Percentiles rank a stretch among this genome's conserved stretches.
phyloP scores from a whole-genome alignment of 1,284 basidiomycete species.

The Marasmius sp. region DNA sequence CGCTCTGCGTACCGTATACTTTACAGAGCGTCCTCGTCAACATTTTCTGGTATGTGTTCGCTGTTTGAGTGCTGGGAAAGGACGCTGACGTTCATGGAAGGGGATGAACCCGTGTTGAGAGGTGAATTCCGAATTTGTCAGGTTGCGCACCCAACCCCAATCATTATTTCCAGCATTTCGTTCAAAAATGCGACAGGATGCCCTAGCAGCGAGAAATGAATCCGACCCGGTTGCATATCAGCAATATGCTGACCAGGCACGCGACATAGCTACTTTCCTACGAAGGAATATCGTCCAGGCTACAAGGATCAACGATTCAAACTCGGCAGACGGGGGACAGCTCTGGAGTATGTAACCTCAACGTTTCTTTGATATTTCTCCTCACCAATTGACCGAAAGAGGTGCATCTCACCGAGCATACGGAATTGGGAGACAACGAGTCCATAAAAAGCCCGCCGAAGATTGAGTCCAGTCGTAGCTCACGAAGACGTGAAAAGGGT shows the following conservation, averaged over 20 bases:
- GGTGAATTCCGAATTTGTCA: slow-evolving; percentile 34
- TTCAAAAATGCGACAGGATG: slow-evolving; percentile 57
- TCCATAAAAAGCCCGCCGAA: slow-evolving; percentile 56
- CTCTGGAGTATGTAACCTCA: slow-evolving; percentile 52
- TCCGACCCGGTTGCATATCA: slow-evolving; percentile 50
- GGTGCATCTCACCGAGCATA: slow-evolving; percentile 63
- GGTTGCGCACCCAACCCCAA: slow-evolving; percentile 6
- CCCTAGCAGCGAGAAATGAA: slow-evolving; percentile 39
- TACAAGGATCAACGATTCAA: slow-evolving; percentile 26
- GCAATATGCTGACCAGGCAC: slow-evolving; percentile 53
- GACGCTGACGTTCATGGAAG: slow-evolving; percentile 28
- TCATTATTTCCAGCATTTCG: slow-evolving; percentile 55
- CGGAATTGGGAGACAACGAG: slow-evolving; percentile 75
- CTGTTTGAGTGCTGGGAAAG: not conserved
- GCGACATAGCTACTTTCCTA: slow-evolving; percentile 66
- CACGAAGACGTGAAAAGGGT: slow-evolving; percentile 39
- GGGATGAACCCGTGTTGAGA: slow-evolving; percentile 52
- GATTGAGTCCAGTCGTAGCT: slow-evolving; percentile 43
- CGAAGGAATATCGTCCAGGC: slow-evolving; percentile 76
- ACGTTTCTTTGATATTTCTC: not conserved
- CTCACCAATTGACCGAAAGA: slow-evolving; percentile 34
- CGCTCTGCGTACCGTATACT: slow-evolving; percentile 72
- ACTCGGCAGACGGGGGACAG: slow-evolving; percentile 31
- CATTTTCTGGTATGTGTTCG: slow-evolving; percentile 57
- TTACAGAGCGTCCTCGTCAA: slow-evolving; percentile 60